Base-by-base conservation (phyloP, 2,329 filamentous ascomycete genomes). In the Zymoseptoria brevis region DNA sequence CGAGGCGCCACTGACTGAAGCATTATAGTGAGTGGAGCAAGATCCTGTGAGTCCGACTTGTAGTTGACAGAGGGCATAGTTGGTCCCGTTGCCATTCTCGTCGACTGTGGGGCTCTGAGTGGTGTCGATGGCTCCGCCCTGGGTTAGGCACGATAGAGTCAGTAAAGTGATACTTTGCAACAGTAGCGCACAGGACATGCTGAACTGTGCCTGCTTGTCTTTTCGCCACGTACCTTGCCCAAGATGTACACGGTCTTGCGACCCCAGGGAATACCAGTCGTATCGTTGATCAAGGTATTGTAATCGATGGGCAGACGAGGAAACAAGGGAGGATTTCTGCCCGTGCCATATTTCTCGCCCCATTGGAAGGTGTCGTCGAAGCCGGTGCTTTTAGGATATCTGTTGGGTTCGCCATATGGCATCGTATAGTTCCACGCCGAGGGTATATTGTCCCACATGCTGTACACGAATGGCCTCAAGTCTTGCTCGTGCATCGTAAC, bases 361-460 rank as follows among this genome's bases (percentile, higher is more conserved):
- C 87, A 91, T 8, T 77, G 77, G 66, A 93, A 93, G 1, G 91
- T 74, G 2, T 88, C 81, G 65, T 92, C 87, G 0, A 90, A 82
- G 22, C 51, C 4, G 45, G 64, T 59, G 54, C 65, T 19, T 49
- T 60, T 19, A 55, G 68, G 63, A 26, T 65, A 68, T 3, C 60
- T 62, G n/a, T 63, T 54, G 5, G 45, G n/a, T n/a, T n/a, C n/a
- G n/a, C n/a, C n/a, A n/a, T n/a, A n/a, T n/a, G n/a, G n/a, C n/a
- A n/a, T n/a, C n/a, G n/a, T n/a, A n/a, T n/a, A n/a, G n/a, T n/a
- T n/a, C n/a, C n/a, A n/a, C n/a, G n/a, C n/a, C n/a, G n/a, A n/a
- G n/a, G n/a, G n/a, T n/a, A n/a, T n/a, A n/a, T n/a, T n/a, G n/a
- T 83, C 81, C 86, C 86, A 91, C 1, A 72, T 63, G 0, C 78